Evolutionary conservation across 2,329 filamentous ascomycete species (phyloP), one percentile per base, ranked within the genome.

Genomic region (Cladosporium sp.): DNA sequence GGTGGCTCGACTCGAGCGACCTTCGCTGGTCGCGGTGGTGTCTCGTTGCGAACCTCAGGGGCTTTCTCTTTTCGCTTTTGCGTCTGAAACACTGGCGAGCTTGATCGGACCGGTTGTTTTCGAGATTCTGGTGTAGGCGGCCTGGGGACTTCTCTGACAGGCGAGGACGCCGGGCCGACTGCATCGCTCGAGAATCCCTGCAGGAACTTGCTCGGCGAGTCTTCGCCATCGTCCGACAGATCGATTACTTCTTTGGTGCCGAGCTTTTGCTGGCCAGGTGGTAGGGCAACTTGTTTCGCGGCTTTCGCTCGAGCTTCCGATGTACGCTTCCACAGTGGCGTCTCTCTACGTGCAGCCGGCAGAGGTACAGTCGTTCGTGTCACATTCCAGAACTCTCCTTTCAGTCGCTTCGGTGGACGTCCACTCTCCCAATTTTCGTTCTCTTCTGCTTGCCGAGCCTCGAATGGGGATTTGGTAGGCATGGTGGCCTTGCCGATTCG

Each of bases 381-480:
- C 16, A 70, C 67, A 51, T 64, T 70, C 71, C 72, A 70, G 10
- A 65, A 60, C 18, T 69, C 39, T 39, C 57, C 51, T 36, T 53
- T 63, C 21, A 66, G 75, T 60, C 80, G 73, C 66, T 83, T 83
- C 5, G 76, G 67, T 1, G 76, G 70, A 59, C 77, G 71, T 32
- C 76, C 77, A 16, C 72, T 71, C 7, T 72, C 72, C 69, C 73
- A 74, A 4, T 67, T 69, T 48, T 72, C 68, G 65, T 72, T 74
- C 65, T 81, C 73, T 57, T 73, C 72, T 39, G 53, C 71, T 57
- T 72, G 83, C 43, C 84, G 79, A 63, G 86, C 79, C 68, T 92
- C 89, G 67, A 87, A 92, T 0, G 90, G 90, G 0, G 90, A 91
- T 61, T 84, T 83, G 8, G 74, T 77, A 0, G 86, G 83, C 3